These are phyloP conservation scores for Veloboletus limbatus DNA, from an alignment of 1,284 basidiomycete genomes.

Conservation along the genomic window DNA sequence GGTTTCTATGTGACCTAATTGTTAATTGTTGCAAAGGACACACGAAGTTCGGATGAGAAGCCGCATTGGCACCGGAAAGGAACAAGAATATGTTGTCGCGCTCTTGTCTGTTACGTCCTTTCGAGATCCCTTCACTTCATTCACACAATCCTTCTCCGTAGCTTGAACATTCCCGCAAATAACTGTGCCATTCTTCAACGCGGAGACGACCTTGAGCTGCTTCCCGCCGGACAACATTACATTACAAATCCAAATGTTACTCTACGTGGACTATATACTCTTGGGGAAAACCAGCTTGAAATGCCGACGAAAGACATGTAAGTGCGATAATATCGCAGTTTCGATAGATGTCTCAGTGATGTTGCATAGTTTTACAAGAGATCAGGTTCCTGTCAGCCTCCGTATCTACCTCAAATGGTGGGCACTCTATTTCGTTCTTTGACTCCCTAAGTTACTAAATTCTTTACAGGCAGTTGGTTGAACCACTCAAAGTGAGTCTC, in stretches of 20 bases:
- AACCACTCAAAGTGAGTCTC: constrained; percentile 58
- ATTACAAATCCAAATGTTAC: constrained; percentile 80
- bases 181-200: constrained; percentile 80
- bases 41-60: constrained; percentile 76
- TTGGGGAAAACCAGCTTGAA: constrained; percentile 78
- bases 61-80: constrained; percentile 40
- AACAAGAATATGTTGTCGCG: constrained; percentile 69
- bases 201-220: constrained; percentile 73
- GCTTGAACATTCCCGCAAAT: constrained; percentile 77
- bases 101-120: constrained; percentile 52
- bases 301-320: constrained; percentile 84
- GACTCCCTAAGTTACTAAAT: neutral
- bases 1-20: constrained; percentile 2
- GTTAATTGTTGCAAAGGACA: constrained; percentile 37
- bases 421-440: constrained; percentile 4
- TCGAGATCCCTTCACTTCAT: neutral
- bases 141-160: constrained; percentile 27
- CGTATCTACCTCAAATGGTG: constrained; percentile 79
- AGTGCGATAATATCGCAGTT: constrained; percentile 22
- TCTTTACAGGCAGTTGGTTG: constrained; percentile 54
- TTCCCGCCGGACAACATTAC: constrained; percentile 76
- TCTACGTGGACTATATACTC: constrained; percentile 70
- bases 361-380: constrained; percentile 63
- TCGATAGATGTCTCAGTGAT: constrained; percentile 2
- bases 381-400: constrained; percentile 79